A percentile compares a stretch with the other conserved stretches of the same genome.
Evolutionary conservation across 2,329 filamentous ascomycete genomes (phyloP).

Genomic region (Westerdykella sp.): DNA sequence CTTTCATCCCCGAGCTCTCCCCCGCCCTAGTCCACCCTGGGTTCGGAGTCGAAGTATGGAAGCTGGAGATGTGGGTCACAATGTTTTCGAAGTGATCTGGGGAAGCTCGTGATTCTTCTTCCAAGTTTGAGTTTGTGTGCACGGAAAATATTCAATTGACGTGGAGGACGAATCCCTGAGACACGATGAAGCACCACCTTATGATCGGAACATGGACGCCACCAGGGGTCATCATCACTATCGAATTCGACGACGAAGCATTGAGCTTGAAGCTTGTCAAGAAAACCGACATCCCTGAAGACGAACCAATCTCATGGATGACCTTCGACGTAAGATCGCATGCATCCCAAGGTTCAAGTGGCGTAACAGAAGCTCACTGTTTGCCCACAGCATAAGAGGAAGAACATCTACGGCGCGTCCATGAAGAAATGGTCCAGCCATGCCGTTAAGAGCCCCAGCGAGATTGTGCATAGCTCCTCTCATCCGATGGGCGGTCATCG

Average conservation of each 20-base stretch:
- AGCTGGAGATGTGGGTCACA: not conserved
- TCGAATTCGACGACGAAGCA: constrained; percentile 78
- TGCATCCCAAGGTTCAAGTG: not conserved
- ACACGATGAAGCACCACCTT: constrained; percentile 72
- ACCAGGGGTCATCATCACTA: constrained; percentile 82
- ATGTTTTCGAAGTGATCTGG: not conserved
- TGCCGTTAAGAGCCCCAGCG: constrained; percentile 64
- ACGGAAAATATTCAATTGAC: constrained; percentile 8
- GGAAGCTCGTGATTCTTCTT: too few species aligned
- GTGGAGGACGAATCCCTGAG: constrained; percentile 6
- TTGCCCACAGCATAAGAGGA: constrained; percentile 61
- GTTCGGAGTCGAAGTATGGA: constrained; percentile 3
- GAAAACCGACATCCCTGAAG: constrained; percentile 70
- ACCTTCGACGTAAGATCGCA: constrained; percentile 64
- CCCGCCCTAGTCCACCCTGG: constrained; percentile 17
- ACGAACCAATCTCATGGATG: constrained; percentile 93
- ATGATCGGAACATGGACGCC: constrained; percentile 92
- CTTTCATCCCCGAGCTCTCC: constrained; percentile 11
- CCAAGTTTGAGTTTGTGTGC: not conserved
- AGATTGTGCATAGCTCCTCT: constrained; percentile 69
- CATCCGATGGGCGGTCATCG: constrained; percentile 71
- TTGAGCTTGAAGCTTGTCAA: constrained; percentile 69
- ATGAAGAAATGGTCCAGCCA: constrained; percentile 94
- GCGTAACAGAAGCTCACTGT: constrained; percentile 10
- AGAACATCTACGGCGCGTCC: constrained; percentile 79